Percentiles rank a stretch among this genome's conserved stretches.
phyloP scores from a whole-genome alignment of 192 early-diverging fungal genomes.

The Podila minutissima region DNA sequence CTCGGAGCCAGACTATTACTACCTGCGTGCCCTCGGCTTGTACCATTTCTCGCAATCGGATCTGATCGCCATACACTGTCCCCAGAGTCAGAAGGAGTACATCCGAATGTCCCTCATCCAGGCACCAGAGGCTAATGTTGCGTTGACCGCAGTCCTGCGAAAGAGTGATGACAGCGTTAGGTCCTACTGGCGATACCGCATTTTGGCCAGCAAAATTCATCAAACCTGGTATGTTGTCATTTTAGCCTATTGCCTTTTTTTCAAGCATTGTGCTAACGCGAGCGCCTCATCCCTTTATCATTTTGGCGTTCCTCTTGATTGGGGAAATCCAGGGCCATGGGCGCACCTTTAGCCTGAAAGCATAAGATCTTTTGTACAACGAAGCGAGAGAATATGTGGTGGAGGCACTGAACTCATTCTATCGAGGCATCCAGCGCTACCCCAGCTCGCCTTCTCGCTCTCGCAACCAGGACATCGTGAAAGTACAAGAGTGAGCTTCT shows the following conservation, averaged over 20 bases:
- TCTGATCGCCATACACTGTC: constrained; percentile 8
- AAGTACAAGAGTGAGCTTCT: constrained; percentile 10
- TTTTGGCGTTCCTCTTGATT: not conserved
- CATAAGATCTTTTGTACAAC: constrained; percentile 6
- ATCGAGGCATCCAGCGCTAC: constrained; percentile 12
- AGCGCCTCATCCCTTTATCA: not conserved
- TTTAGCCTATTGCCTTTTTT: not conserved
- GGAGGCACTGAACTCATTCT: constrained; percentile 13
- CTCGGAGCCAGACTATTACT: constrained; percentile 20
- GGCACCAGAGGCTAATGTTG: not conserved
- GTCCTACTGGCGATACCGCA: constrained; percentile 25
- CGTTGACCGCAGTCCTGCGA: not conserved
- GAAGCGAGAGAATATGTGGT: not conserved
- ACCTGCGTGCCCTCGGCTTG: constrained; percentile 13
- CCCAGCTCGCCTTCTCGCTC: not conserved
- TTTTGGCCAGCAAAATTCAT: constrained; percentile 15
- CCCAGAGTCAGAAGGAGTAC: constrained; percentile 6
- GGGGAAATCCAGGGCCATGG: constrained; percentile 1
- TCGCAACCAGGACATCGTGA: not conserved
- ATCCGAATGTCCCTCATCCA: constrained; percentile 19
- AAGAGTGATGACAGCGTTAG: not conserved
- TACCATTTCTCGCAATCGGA: constrained; percentile 14
- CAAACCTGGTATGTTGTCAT: constrained; percentile 10
- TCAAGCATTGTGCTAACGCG: not conserved
- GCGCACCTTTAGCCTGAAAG: not conserved